phyloP scores from a whole-genome alignment of 345 rosid species.

The Euclidium syriacum region DNA sequence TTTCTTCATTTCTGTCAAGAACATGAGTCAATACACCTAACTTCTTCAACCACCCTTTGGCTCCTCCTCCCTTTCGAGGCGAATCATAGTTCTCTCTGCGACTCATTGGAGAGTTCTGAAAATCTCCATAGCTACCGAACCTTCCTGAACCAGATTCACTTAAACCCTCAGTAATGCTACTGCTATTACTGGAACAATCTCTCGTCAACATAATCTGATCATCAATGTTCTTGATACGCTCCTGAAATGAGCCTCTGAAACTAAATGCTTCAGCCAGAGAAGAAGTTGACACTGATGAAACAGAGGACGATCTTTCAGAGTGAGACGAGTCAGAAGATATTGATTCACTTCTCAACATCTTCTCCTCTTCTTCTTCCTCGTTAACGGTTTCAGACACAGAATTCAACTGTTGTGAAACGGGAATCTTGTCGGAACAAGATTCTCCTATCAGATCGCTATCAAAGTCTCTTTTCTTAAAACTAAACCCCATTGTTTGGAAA shows the following conservation, averaged over 20 bases:
- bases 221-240: conserved; percentile 33
- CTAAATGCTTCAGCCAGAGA: conserved; percentile 25
- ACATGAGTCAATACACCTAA: conserved; percentile 34
- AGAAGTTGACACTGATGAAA: conserved; percentile 21
- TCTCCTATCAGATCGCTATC: conserved; percentile 6
- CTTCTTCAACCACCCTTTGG: conserved; percentile 51
- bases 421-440: background rate
- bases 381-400: conserved; percentile 20
- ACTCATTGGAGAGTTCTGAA: conserved; percentile 27
- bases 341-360: conserved; percentile 30
- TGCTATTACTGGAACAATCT: conserved; percentile 28
- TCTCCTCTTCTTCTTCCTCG: conserved; percentile 1
- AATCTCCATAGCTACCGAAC: conserved; percentile 48
- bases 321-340: conserved; percentile 4
- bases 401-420: background rate
- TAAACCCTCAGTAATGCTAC: conserved; percentile 28
- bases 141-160: conserved; percentile 36
- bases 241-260: conserved; percentile 30
- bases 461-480: conserved; percentile 29
- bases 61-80: conserved; percentile 24
- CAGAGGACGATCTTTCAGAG: background rate
- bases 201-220: conserved; percentile 34
- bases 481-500: conserved; percentile 32
- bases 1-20: conserved; percentile 29
- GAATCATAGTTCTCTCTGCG: conserved; percentile 22